phyloP scores from a whole-genome alignment of 768 basidiomycete genomes.

The Mycena sanguinolenta region DNA sequence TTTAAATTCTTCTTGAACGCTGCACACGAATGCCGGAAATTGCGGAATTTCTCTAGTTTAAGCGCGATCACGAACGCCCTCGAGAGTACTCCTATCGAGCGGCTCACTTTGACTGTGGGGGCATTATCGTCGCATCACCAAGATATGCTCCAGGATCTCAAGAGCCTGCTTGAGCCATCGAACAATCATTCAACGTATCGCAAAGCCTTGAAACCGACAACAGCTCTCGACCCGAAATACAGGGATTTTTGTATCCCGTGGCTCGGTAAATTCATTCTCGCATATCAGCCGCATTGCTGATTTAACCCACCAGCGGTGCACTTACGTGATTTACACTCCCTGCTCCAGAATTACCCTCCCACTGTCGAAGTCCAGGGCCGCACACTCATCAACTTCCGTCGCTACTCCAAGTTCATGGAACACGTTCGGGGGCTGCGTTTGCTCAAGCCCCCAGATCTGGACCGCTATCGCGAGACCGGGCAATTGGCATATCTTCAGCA shows the following conservation, averaged over 20 bases:
- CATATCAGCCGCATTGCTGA: neutral
- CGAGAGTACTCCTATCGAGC: slow-evolving; percentile 53
- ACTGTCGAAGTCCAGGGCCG: slow-evolving; percentile 47
- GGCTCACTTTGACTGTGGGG: slow-evolving; percentile 50
- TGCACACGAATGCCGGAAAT: slow-evolving; percentile 59
- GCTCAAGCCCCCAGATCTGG: slow-evolving; percentile 50
- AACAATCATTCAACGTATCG: slow-evolving; percentile 55
- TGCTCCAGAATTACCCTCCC: slow-evolving; percentile 48
- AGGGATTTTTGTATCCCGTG: slow-evolving; percentile 53
- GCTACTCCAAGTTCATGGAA: slow-evolving; percentile 54
- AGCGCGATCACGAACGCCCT: slow-evolving; percentile 59
- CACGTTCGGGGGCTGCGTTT: slow-evolving; percentile 50
- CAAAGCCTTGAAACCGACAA: slow-evolving; percentile 43
- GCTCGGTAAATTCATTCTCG: slow-evolving; percentile 48
- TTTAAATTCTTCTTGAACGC: slow-evolving; percentile 61
- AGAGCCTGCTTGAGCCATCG: slow-evolving; percentile 49
- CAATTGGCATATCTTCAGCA: slow-evolving; percentile 58
- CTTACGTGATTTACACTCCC: slow-evolving; percentile 50
- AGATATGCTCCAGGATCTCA: slow-evolving; percentile 49
- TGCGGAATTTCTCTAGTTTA: slow-evolving; percentile 60
- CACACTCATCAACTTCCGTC: slow-evolving; percentile 58
- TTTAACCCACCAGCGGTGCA: slow-evolving; percentile 50
- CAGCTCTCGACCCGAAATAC: slow-evolving; percentile 39
- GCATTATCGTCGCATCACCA: slow-evolving; percentile 45
- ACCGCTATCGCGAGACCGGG: slow-evolving; percentile 47